Evolutionary conservation across 805 yeast genomes (phyloP).

Genomic region (Wickerhamiella occidentalis): DNA sequence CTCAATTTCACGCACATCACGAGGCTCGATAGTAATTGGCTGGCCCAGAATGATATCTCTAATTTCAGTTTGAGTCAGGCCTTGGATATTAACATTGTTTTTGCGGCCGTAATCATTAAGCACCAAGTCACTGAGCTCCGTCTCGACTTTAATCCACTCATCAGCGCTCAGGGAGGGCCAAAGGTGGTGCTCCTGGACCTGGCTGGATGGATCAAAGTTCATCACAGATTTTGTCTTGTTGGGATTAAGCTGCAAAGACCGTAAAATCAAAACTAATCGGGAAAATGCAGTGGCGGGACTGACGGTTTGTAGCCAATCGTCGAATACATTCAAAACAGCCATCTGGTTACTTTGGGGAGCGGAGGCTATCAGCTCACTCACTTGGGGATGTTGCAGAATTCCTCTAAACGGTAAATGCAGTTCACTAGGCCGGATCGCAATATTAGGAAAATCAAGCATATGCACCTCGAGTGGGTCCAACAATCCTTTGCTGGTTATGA

Average conservation of each 20-base stretch:
- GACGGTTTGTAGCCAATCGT: slow-evolving; percentile 78
- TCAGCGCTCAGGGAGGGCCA: slow-evolving; percentile 89
- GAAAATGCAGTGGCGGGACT: slow-evolving; percentile 92
- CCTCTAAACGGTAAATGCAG: slow-evolving; percentile 80
- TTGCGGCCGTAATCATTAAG: slow-evolving; percentile 73
- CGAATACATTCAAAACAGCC: slow-evolving; percentile 83
- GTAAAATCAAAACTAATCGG: slow-evolving; percentile 63
- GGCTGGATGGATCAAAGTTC: slow-evolving; percentile 53
- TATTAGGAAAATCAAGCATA: slow-evolving; percentile 91
- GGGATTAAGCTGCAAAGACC: slow-evolving; percentile 67
- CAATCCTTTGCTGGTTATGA: slow-evolving; percentile 83
- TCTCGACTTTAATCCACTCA: slow-evolving; percentile 86
- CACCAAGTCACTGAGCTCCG: slow-evolving; percentile 77
- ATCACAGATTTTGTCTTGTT: slow-evolving; percentile 67
- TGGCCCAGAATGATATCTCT: slow-evolving; percentile 92
- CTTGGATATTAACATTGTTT: slow-evolving; percentile 71
- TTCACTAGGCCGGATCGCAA: slow-evolving; percentile 80
- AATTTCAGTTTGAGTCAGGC: slow-evolving; percentile 85
- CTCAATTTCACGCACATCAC: slow-evolving; percentile 69
- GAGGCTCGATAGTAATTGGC: slow-evolving; percentile 67
- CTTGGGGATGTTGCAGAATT: slow-evolving; percentile 66
- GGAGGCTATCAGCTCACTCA: slow-evolving; percentile 63
- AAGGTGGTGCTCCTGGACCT: slow-evolving; percentile 64
- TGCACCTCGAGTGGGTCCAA: slow-evolving; percentile 92
- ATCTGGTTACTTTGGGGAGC: slow-evolving; percentile 92